phyloP scores from a whole-genome alignment of 768 basidiomycete species.

The Serendipita sp. region DNA sequence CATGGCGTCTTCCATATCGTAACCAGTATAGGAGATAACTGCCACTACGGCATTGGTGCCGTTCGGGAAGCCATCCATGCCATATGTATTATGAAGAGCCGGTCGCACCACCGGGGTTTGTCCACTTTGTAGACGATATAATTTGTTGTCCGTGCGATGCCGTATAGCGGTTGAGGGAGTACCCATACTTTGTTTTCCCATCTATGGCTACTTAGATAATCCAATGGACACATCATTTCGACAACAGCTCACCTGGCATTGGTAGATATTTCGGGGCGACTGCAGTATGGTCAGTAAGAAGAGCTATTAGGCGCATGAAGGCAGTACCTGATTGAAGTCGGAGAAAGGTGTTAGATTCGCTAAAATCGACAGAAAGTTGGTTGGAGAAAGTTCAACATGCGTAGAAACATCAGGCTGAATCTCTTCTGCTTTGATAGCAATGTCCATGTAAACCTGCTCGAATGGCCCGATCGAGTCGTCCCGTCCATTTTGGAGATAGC shows the following conservation, averaged over 20 bases:
- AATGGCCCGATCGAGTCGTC: constrained; percentile 90
- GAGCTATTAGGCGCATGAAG: background rate
- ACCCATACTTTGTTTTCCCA: constrained; percentile 99
- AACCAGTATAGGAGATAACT: constrained; percentile 99
- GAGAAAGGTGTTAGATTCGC: constrained; percentile 98
- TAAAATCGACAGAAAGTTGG: constrained; percentile 89
- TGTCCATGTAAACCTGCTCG: constrained; percentile 99
- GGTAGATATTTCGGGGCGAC: constrained; percentile 85
- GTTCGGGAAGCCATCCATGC: constrained; percentile 97
- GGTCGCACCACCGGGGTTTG: constrained; percentile 94
- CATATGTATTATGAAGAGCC: constrained; percentile 79
- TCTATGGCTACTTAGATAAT: constrained; percentile 46
- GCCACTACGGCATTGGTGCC: constrained; percentile 97
- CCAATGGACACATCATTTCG: background rate
- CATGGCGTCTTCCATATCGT: constrained; percentile 99
- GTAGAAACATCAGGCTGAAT: constrained; percentile 61
- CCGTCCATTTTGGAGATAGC: constrained; percentile 69
- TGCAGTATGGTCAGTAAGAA: constrained; percentile 18
- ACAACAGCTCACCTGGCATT: constrained; percentile 55
- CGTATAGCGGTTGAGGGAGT: constrained; percentile 85
- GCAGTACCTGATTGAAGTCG: constrained; percentile 88
- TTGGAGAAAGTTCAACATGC: constrained; percentile 88
- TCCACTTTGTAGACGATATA: constrained; percentile 88
- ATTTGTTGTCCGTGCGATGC: constrained; percentile 95
- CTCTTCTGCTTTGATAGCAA: constrained; percentile 81